A percentile compares a stretch with the other conserved stretches of the same genome.
These are phyloP conservation scores for Raffaelea deltoideospora DNA, from an alignment of 2,329 filamentous ascomycete genomes.

Conservation along the genomic window DNA sequence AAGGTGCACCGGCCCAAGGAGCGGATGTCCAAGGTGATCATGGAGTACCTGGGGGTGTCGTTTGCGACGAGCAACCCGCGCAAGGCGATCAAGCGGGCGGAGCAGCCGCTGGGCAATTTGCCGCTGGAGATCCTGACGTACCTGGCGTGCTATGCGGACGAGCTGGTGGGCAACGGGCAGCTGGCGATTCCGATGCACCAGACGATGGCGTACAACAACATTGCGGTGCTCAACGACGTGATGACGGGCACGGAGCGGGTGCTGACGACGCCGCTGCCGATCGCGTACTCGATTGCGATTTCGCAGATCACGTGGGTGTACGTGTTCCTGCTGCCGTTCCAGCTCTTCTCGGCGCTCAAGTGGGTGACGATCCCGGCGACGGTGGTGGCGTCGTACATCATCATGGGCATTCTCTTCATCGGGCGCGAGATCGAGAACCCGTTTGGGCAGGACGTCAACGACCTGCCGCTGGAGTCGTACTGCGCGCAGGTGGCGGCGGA, in stretches of 20 bases:
- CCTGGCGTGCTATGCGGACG: constrained; percentile 44
- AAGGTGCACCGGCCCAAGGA: constrained; percentile 16
- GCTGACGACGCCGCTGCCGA: constrained; percentile 54
- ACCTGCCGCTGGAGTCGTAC: constrained; percentile 49
- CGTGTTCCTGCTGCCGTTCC: constrained; percentile 57
- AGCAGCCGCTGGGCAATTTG: constrained; percentile 54
- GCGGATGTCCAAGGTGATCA: constrained; percentile 33
- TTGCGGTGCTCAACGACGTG: constrained; percentile 48
- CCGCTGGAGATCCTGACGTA: constrained; percentile 58
- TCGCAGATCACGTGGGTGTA: constrained; percentile 67
- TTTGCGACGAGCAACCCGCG: constrained; percentile 56
- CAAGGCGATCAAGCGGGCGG: constrained; percentile 51
- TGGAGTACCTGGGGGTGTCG: constrained; percentile 51
- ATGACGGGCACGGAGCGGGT: constrained; percentile 54
- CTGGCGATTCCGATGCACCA: constrained; percentile 34
- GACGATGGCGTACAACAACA: constrained; percentile 28
- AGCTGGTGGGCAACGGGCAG: constrained; percentile 33
- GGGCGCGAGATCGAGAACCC: constrained; percentile 57
- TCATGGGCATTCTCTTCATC: constrained; percentile 52
- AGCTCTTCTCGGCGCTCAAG: constrained; percentile 41
- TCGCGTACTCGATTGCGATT: constrained; percentile 62
- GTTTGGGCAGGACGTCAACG: constrained; percentile 54
- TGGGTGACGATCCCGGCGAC: constrained; percentile 61
- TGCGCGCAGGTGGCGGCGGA: constrained; percentile 50
- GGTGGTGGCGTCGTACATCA: constrained; percentile 53